Evolutionary conservation across 2,329 filamentous ascomycete species (phyloP).

Genomic region (Keithomyces neogunnii): DNA sequence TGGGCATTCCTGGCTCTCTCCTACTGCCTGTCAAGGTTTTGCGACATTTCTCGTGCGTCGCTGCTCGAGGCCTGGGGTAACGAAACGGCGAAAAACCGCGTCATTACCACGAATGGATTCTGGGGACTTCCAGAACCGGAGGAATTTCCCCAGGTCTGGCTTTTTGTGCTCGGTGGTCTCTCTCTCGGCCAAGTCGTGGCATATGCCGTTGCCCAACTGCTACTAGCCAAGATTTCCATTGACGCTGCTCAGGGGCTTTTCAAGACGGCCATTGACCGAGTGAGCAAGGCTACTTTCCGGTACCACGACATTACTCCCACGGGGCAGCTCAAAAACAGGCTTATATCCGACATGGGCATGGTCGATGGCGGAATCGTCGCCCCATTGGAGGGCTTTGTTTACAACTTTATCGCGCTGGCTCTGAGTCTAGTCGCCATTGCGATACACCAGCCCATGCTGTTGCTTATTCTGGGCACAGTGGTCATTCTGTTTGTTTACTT

Average conservation of each 20-base stretch:
- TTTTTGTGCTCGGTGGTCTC: conserved; percentile 61
- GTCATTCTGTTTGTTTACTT: conserved; percentile 62
- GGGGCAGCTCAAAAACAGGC: conserved; percentile 82
- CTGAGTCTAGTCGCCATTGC: conserved; percentile 71
- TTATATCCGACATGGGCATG: conserved; percentile 84
- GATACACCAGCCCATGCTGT: conserved; percentile 67
- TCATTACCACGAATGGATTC: conserved; percentile 7
- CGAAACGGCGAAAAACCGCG: conserved; percentile 20
- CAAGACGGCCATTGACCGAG: conserved; percentile 58
- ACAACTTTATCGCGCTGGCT: conserved; percentile 61
- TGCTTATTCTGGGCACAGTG: conserved; percentile 61
- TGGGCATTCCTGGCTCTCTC: conserved; percentile 60
- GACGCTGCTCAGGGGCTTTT: conserved; percentile 71
- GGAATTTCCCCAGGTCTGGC: conserved; percentile 63
- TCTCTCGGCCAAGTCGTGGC: conserved; percentile 50
- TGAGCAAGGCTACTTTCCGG: conserved; percentile 74
- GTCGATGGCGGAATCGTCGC: conserved; percentile 78
- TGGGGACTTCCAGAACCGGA: conserved; percentile 51
- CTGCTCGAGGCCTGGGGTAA: conserved; percentile 86
- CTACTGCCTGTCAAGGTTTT: conserved; percentile 54
- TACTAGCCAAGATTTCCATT: conserved; percentile 72
- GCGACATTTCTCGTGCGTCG: conserved; percentile 62
- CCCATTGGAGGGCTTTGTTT: conserved; percentile 64
- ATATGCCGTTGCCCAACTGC: conserved; percentile 52
- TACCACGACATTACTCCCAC: conserved; percentile 90